Evolutionary conservation across 192 early-diverging fungal species (phyloP).

Genomic region (Rhizophagus clarus): DNA sequence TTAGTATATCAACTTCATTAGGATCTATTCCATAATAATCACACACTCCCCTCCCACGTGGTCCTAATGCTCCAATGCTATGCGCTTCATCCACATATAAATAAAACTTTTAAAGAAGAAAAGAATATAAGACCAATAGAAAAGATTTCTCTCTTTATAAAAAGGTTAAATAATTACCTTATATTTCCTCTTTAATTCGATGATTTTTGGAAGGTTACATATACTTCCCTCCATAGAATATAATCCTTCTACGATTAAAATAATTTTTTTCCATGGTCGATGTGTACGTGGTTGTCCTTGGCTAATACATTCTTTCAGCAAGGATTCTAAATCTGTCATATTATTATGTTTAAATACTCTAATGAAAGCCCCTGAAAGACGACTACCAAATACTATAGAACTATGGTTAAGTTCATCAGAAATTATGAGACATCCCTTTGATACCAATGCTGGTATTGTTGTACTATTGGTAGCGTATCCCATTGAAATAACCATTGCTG

Average conservation of each 20-base stretch:
- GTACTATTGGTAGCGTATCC: conserved; percentile 98
- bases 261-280: conserved; percentile 98
- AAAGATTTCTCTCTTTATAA: neutral
- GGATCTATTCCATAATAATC: conserved; percentile 95
- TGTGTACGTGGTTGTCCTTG: conserved; percentile 98
- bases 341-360: conserved; percentile 96
- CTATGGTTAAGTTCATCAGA: conserved; percentile 96
- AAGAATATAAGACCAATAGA: neutral
- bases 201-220: conserved; percentile 83
- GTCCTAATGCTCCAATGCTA: conserved; percentile 92
- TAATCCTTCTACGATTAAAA: conserved; percentile 93
- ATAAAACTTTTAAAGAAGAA: conserved; percentile 64
- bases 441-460: conserved; percentile 85
- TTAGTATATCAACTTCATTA: conserved; percentile 86
- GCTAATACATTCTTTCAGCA: conserved; percentile 85
- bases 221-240: conserved; percentile 99
- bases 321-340: conserved; percentile 71
- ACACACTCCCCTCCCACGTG: conserved; percentile 92
- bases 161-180: conserved; percentile 50
- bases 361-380: conserved; percentile 88
- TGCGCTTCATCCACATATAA: conserved; percentile 98
- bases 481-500: conserved; percentile 89
- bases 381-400: conserved; percentile 91
- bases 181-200: conserved; percentile 89
- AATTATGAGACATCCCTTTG: conserved; percentile 87